Percentiles rank a stretch among this genome's conserved stretches.
Evolutionary conservation across 192 early-diverging fungal species (phyloP).

Genomic region (Mortierella alpina): DNA sequence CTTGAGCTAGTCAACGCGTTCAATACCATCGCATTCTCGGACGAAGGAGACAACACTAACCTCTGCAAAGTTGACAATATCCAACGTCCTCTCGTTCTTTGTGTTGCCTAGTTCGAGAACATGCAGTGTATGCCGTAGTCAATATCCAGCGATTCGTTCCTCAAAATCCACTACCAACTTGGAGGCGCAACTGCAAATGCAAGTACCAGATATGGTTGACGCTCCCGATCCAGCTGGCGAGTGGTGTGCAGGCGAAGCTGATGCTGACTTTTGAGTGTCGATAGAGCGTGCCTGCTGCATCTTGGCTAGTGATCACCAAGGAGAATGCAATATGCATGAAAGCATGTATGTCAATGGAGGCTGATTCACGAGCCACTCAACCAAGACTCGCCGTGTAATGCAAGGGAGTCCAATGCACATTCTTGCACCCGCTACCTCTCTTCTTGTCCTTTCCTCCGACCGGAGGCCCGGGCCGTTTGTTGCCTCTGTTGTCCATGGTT

Average conservation of each 20-base stretch:
- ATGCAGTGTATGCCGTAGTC: neutral
- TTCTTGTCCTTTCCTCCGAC: constrained; percentile 48
- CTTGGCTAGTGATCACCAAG: constrained; percentile 13
- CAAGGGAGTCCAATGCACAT: neutral
- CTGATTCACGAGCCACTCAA: too few species aligned
- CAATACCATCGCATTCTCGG: neutral
- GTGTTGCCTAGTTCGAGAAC: constrained; percentile 9
- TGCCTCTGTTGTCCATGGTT: constrained; percentile 17
- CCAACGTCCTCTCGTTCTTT: constrained; percentile 54
- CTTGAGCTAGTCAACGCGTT: neutral
- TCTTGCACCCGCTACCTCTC: constrained; percentile 8
- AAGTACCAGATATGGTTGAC: neutral
- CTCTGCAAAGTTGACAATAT: constrained; percentile 71
- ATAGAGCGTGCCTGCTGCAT: constrained; percentile 48
- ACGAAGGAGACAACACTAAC: constrained; percentile 27
- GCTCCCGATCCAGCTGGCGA: neutral
- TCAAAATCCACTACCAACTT: too few species aligned
- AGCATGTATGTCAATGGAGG: too few species aligned
- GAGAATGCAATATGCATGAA: neutral
- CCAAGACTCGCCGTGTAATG: neutral
- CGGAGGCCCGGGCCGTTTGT: constrained; percentile 32
- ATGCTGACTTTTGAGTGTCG: constrained; percentile 16
- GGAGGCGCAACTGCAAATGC: neutral
- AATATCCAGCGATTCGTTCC: neutral
- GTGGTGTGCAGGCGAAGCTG: constrained; percentile 3